Evolutionary conservation across 2,329 filamentous ascomycete genomes (phyloP).

Genomic region (Penicillium sp.): DNA sequence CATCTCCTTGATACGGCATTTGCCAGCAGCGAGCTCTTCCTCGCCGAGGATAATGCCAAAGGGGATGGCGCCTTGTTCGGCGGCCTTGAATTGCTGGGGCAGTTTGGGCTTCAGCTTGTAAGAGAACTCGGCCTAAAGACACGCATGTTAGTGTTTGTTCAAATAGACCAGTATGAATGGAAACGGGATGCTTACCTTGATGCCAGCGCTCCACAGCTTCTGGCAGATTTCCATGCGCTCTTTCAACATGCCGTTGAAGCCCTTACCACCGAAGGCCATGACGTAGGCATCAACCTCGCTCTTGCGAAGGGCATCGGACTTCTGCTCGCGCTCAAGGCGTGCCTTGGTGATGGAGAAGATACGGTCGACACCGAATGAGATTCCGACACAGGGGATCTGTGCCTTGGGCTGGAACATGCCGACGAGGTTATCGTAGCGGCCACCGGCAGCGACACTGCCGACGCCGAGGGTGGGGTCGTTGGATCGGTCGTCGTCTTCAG

Average conservation of each 20-base stretch:
- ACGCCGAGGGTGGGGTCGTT: constrained; percentile 79
- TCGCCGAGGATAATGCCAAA: constrained; percentile 88
- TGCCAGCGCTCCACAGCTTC: constrained; percentile 77
- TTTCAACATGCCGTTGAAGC: constrained; percentile 73
- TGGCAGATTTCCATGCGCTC: constrained; percentile 80
- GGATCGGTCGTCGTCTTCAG: constrained; percentile 65
- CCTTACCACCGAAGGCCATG: constrained; percentile 91
- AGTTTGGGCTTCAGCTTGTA: constrained; percentile 91
- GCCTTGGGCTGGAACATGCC: constrained; percentile 87
- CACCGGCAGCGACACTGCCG: constrained; percentile 83
- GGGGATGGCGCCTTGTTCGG: constrained; percentile 74
- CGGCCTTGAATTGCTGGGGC: constrained; percentile 84
- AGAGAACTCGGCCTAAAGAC: constrained; percentile 69
- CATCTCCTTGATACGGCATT: constrained; percentile 85
- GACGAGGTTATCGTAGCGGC: constrained; percentile 88
- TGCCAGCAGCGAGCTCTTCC: constrained; percentile 77
- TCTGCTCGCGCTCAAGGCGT: constrained; percentile 61
- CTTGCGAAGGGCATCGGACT: constrained; percentile 54
- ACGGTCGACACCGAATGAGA: constrained; percentile 92
- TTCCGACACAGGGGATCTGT: constrained; percentile 84
- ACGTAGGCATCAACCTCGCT: constrained; percentile 88
- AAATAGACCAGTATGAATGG: background rate
- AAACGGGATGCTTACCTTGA: constrained; percentile 59
- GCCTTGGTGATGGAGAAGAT: constrained; percentile 92
- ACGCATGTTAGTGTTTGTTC: constrained; percentile 19